Evolutionary conservation across 1,284 basidiomycete genomes (phyloP).

Genomic region (Ustilago hordei): DNA sequence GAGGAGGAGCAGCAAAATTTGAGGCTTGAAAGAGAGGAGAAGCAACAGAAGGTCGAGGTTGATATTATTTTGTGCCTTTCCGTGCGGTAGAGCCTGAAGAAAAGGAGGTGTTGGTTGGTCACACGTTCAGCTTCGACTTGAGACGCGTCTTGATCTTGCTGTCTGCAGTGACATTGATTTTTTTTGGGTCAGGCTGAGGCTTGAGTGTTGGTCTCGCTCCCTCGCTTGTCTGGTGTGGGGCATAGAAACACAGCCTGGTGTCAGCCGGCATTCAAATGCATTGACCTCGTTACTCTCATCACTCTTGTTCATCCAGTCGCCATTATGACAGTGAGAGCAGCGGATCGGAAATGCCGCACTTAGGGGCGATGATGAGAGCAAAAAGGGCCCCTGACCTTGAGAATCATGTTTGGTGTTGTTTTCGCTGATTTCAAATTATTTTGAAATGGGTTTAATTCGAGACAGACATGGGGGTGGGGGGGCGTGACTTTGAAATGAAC

Average conservation of each 20-base stretch:
- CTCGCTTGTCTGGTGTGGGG: neutral
- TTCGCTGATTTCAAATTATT: neutral
- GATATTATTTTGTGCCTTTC: slow-evolving; percentile 9
- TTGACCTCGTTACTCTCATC: neutral
- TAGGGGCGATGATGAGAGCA: slow-evolving; percentile 4
- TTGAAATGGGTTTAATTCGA: slow-evolving; percentile 7
- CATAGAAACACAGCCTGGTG: neutral
- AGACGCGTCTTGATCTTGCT: slow-evolving; percentile 24
- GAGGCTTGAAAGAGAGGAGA: neutral
- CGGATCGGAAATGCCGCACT: neutral
- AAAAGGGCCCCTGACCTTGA: neutral
- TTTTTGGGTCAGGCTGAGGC: neutral
- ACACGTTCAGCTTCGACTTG: slow-evolving; percentile 9
- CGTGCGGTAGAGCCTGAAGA: slow-evolving; percentile 20
- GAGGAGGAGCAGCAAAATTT: slow-evolving; percentile 2
- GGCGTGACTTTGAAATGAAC: slow-evolving; percentile 9
- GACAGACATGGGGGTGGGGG: no score
- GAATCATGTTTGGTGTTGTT: slow-evolving; percentile 2
- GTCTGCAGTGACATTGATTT: neutral
- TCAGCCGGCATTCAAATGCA: neutral
- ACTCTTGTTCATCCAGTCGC: neutral
- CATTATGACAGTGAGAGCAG: neutral
- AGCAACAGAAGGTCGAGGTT: neutral
- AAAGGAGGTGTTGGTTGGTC: slow-evolving; percentile 9
- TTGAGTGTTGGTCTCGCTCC: slow-evolving; percentile 26